Percentiles rank a stretch among this genome's conserved stretches.
These are phyloP conservation scores for Arthroderma uncinatum DNA, from an alignment of 2,329 filamentous ascomycete species.

Conservation along the genomic window DNA sequence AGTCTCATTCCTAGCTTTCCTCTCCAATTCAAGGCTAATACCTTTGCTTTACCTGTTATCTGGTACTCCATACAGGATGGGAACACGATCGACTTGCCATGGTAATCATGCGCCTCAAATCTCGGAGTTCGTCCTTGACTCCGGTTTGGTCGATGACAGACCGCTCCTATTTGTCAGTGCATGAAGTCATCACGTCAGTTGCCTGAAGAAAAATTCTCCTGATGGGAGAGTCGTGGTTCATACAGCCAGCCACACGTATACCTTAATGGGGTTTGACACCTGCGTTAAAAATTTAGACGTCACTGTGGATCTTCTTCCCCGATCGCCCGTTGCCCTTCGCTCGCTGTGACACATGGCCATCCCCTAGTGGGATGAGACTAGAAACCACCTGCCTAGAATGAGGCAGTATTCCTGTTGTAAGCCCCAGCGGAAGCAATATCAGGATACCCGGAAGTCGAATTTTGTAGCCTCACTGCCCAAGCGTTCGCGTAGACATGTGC, in stretches of 20 bases:
- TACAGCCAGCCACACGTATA: neutral
- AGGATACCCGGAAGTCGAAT: neutral
- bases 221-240: neutral
- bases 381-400: neutral
- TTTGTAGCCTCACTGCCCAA: neutral
- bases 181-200: neutral
- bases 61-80: neutral
- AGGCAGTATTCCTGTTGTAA: neutral
- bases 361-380: neutral
- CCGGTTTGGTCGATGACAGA: neutral
- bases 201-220: neutral
- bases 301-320: neutral
- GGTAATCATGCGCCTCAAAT: neutral
- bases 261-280: neutral
- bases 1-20: neutral
- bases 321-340: neutral
- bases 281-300: neutral
- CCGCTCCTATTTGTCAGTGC: neutral
- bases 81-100: neutral
- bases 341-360: conserved; percentile 1
- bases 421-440: neutral
- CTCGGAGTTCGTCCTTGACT: neutral
- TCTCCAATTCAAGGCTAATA: neutral
- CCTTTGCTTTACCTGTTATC: neutral
- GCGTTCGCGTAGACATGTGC: neutral